Base-by-base conservation (phyloP, 2,329 filamentous ascomycete genomes). In the Alternaria sp. region DNA sequence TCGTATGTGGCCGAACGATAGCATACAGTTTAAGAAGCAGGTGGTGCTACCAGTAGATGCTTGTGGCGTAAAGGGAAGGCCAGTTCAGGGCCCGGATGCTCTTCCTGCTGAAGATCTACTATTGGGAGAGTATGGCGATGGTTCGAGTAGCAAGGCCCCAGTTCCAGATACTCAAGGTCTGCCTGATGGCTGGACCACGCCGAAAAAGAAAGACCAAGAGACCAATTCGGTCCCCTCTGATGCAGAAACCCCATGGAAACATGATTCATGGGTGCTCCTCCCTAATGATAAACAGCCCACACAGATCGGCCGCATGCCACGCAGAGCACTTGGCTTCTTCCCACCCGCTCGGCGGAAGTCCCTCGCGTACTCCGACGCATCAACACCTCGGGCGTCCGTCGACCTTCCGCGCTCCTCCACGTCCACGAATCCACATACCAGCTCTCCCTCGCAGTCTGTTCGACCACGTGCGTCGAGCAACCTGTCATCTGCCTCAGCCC, bases 1-100 rank as follows among this genome's bases (percentile, higher is more conserved):
- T 76, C 89, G 95, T 11, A 89, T 99, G 73, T 99, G 95, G 95
- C 92, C 93, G 7, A 92, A 93, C 65, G 95, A 98, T 75, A 93
- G 89, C 64, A 90, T 98, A 36, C 94, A 97, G 76, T 88, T 89
- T 49, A 89, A 94, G 60, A 92, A 92, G 72, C 90, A 88, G 65
- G 85, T 99, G 16, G 85, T 94, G 9, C 82, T 99, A 54, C 95
- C 95, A 0, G 92, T 98, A 5, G 94, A 97, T 77, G 91, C 92
- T 41, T 98, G 94, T 77, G 89, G 91, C 43, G 84, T 94, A 43
- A 95, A 93, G 74, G 93, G 94, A 30, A 86, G 89, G 52, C 85
- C 81, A 34, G 79, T 86, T 4, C 74, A 74, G 41, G 79, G 69
- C 7, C 75, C 75, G 18, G 67, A 72, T 38, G 65, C 63, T 5